Base-by-base conservation (phyloP, 2,329 filamentous ascomycete genomes). In the Fusarium circinatum region DNA sequence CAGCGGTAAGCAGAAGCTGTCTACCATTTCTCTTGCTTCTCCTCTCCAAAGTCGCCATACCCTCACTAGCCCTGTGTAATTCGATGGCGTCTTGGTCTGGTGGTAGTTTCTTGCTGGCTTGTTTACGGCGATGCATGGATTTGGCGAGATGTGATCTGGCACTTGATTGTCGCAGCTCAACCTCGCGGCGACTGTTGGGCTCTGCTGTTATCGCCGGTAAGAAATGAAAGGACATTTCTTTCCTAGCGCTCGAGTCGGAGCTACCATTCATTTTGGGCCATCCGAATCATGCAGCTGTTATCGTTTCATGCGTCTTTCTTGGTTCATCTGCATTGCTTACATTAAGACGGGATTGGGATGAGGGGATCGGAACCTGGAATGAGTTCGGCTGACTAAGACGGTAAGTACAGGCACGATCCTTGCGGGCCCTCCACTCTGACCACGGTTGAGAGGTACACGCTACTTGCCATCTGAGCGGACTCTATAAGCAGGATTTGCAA, bases 91-190 rank as follows among this genome's bases (percentile, higher is more conserved):
- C n/a, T 24, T 26, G 5, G 7, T n/a, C 8, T 24, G 10, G 8
- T 11, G 5, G 1, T 2, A 11, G 8, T 11, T 30, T 32, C 9
- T 6, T 8, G 30, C 5, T 24, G 8, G 11, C 24, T 36, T 10
- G 62, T 39, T 32, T 68, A 14, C 22, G 20, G 14, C 38, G 41
- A 30, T 68, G 48, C 30, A 44, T 49, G 8, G 30, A 54, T 32
- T 17, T 68, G 8, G 63, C 65, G 24, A 68, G 18, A 28, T 68
- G 48, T 14, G 65, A 68, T 7, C 63, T n/a, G 9, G 54, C 63
- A 47, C 55, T 68, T 7, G 63, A 65, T 20, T 42, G 63, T 15
- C 47, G 65, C 5, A 68, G 65, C 47, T 68, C 65, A n/a, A 38
- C 24, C 32, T 62, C 65, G 3, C 65, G 63, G 22, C 63, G 62